Percentiles rank a stretch among this genome's conserved stretches.
phyloP scores from a whole-genome alignment of 805 yeast species.

The Ogataea allantospora region DNA sequence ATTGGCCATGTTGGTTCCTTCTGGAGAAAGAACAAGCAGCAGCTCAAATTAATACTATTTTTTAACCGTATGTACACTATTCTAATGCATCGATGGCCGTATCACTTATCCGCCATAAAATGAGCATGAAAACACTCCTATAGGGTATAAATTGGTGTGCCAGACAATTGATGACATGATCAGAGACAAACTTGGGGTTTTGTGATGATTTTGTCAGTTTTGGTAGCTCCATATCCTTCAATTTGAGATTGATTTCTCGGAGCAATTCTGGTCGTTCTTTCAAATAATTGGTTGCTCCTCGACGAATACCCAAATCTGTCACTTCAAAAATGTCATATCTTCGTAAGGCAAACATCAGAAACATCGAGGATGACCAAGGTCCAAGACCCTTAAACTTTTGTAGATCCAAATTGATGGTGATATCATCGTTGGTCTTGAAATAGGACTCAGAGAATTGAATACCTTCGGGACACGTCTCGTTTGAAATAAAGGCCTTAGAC shows the following conservation, averaged over 20 bases:
- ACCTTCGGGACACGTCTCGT: constrained; percentile 16
- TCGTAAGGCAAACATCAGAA: constrained; percentile 64
- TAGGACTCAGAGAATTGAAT: constrained; percentile 17
- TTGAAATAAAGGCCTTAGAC: constrained; percentile 46
- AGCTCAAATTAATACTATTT: constrained; percentile 3
- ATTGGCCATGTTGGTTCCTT: constrained; percentile 63
- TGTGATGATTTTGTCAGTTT: constrained; percentile 5
- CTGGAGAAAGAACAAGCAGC: constrained; percentile 39
- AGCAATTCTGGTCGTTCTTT: constrained; percentile 50
- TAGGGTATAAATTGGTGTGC: constrained; percentile 66
- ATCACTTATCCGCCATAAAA: constrained; percentile 70
- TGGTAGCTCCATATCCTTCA: constrained; percentile 20
- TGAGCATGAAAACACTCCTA: constrained; percentile 61
- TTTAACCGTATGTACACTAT: constrained; percentile 4
- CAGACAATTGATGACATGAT: constrained; percentile 51
- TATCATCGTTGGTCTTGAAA: constrained; percentile 20
- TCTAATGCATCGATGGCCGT: constrained; percentile 51
- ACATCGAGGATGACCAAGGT: constrained; percentile 89
- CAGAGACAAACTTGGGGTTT: constrained; percentile 40
- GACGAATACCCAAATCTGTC: constrained; percentile 80
- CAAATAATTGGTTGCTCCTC: constrained; percentile 72
- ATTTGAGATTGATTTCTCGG: constrained; percentile 41
- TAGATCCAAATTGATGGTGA: constrained; percentile 14
- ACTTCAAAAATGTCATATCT: constrained; percentile 70
- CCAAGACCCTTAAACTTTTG: constrained; percentile 65